Base-by-base conservation (phyloP, 495 filamentous ascomycete species). In the Aspergillus panamensis region DNA sequence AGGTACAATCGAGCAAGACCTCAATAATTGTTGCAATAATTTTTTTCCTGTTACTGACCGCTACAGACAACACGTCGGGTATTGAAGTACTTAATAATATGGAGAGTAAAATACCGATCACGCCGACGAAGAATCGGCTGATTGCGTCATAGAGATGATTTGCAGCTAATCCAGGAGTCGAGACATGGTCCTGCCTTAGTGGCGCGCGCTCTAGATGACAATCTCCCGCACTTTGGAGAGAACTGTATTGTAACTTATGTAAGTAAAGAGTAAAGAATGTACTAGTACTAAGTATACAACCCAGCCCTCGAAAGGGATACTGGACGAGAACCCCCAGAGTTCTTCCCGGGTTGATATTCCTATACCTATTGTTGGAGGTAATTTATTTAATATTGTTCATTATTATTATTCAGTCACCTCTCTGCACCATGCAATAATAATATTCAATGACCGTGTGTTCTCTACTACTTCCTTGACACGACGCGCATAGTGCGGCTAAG, bases 61-160 rank as follows among this genome's bases (percentile, higher is more conserved):
- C 25, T 2, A 25, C 25, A 5, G 25, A 25, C 25, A 25, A 5
- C 25, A 25, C 25, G 25, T 25, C 25, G 25, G 25, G 25, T 25
- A 25, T 25, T 5, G 25, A 25, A 5, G n/a, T n/a, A n/a, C 25
- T 2, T 25, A 25, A 25, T 25, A 25, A 25, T 2, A 25, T 25
- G 25, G 25, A n/a, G n/a, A n/a, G n/a, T n/a, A n/a, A n/a, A n/a
- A n/a, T n/a, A n/a, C n/a, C 25, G 25, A 25, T 25, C 25, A 9
- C 25, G 6, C 25, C 32, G 20, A 51, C 48, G 58, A 52, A 60
- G 53, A 43, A 57, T 60, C 57, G 42, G 51, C 45, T 47, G 56
- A 62, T 60, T 57, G 61, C 65, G 65, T 64, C 59, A 67, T 67
- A 57, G 39, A 31, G 56, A 65, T 60, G 65, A 67, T 64, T 62